Evolutionary conservation across 495 filamentous ascomycete species (phyloP), one percentile per base, ranked within the genome.

Genomic region (Penicillium pulvis): DNA sequence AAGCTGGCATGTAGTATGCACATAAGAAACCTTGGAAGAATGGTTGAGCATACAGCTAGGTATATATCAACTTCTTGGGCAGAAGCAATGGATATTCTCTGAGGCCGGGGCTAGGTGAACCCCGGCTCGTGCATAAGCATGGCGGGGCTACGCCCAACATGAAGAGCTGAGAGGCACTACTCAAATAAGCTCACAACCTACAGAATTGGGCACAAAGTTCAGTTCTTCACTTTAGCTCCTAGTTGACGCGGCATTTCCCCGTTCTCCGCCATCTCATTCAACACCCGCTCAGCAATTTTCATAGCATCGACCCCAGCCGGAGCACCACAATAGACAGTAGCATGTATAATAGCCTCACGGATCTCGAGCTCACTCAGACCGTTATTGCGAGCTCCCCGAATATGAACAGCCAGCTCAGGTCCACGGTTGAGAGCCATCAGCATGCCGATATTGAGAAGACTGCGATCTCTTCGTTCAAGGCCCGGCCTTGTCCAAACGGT

Each of bases 371-470:
- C 79, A 6, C 56, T 73, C 8, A 69, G 56, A 0, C 82, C 80
- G 58, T 83, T 83, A 28, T 70, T 77, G 48, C 80, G 63, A 2
- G 79, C 81, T 2, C 81, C 81, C 14, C 77, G 63, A 7, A 79
- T 71, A 67, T 83, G 82, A 14, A 78, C 66, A 0, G 67, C 82
- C 50, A 83, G 59, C 63, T 85, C 81, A 1, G 75, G 70, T 17
- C 66, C 66, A 35, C 75, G 71, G 30, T 76, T 75, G 42, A 79
- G 63, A 0, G 79, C 79, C 46, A 71, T 77, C 35, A 83, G 61
- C 75, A 85, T 82, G 26, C 74, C 81, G 8, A 83, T 65, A 59
- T 80, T 82, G 12, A 83, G 63, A 33, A 85, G 62, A 58, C 70
- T 75, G n/a, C 81, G 65, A 26, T 75, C 71, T 46, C 78, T 75